Evolutionary conservation across 2,329 filamentous ascomycete genomes (phyloP).

Genomic region (Calonectria leucothoes): DNA sequence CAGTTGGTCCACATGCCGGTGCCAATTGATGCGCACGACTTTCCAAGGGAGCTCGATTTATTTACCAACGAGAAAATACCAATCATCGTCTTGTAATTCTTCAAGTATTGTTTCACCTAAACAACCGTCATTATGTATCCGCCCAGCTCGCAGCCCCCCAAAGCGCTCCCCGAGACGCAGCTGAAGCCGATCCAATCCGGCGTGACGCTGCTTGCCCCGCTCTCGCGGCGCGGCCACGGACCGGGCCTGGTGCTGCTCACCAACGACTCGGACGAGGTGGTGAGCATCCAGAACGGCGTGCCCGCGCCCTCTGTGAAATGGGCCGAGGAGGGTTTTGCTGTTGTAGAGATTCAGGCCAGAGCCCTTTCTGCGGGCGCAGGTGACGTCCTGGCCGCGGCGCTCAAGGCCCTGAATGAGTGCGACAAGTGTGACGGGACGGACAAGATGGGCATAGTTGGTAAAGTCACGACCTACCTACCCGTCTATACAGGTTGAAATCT

Average conservation of each 20-base stretch:
- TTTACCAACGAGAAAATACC: neutral
- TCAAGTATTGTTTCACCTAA: neutral
- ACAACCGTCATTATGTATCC: conserved; percentile 32
- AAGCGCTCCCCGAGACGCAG: conserved; percentile 38
- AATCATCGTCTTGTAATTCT: neutral
- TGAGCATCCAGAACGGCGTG: conserved; percentile 45
- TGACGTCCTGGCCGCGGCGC: conserved; percentile 25
- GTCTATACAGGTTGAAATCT: too few species aligned
- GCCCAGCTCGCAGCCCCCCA: conserved; percentile 41
- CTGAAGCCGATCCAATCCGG: conserved; percentile 27
- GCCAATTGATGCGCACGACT: neutral
- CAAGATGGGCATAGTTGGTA: conserved; percentile 53
- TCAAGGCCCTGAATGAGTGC: conserved; percentile 34
- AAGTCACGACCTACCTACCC: too few species aligned
- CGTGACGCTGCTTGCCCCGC: conserved; percentile 45
- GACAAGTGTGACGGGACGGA: conserved; percentile 50
- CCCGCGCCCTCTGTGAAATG: conserved; percentile 73
- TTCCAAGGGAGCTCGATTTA: neutral
- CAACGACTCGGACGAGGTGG: conserved; percentile 30
- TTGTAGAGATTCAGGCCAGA: conserved; percentile 63
- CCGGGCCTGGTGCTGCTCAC: conserved; percentile 51
- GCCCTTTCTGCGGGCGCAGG: conserved; percentile 19
- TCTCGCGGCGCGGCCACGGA: conserved; percentile 50
- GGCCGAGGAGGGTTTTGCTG: conserved; percentile 77
- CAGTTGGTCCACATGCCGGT: neutral